Conservation (phyloP, 495 filamentous ascomycete genomes). For the Hypoxylon trugodes region DNA sequence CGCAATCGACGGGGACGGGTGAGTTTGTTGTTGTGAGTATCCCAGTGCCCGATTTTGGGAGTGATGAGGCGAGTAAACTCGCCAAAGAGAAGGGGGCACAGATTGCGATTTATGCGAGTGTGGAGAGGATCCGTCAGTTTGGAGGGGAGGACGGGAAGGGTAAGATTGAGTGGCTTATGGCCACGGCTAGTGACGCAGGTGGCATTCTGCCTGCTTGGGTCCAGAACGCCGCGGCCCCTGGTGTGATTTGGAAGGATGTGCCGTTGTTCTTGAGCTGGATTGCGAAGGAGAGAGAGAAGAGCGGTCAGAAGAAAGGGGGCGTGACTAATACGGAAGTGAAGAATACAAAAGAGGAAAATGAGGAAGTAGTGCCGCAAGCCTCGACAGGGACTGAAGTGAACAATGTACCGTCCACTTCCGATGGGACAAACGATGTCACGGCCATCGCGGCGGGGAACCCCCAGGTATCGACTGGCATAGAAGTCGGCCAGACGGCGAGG, state of each 20-base stretch:
- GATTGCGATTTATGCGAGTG: constrained; percentile 64
- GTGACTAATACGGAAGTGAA: constrained; percentile 23
- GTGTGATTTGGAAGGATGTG: constrained; percentile 75
- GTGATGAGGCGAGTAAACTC: constrained; percentile 43
- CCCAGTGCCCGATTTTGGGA: constrained; percentile 53
- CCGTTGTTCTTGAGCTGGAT: constrained; percentile 72
- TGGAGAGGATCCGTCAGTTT: constrained; percentile 64
- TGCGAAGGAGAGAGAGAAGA: constrained; percentile 47
- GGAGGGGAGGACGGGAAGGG: constrained; percentile 14
- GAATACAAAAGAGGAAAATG: constrained; percentile 13
- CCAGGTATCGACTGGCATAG: constrained; percentile 7
- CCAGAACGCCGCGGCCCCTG: constrained; percentile 71
- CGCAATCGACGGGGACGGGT: not conserved
- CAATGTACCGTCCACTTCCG: constrained; percentile 7
- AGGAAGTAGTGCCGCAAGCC: not conserved
- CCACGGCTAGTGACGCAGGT: constrained; percentile 72
- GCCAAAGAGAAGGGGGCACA: constrained; percentile 55
- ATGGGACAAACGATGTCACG: not conserved
- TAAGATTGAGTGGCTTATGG: constrained; percentile 72
- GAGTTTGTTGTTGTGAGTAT: constrained; percentile 67
- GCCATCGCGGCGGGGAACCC: not conserved
- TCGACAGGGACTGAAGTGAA: constrained; percentile 11
- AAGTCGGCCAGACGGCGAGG: constrained; percentile 15
- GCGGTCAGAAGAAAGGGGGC: constrained; percentile 1
- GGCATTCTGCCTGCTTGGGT: constrained; percentile 73